A percentile compares a stretch with the other conserved stretches of the same genome.
phyloP scores from a whole-genome alignment of 2,329 filamentous ascomycete genomes.

The Diaporthe sp. region DNA sequence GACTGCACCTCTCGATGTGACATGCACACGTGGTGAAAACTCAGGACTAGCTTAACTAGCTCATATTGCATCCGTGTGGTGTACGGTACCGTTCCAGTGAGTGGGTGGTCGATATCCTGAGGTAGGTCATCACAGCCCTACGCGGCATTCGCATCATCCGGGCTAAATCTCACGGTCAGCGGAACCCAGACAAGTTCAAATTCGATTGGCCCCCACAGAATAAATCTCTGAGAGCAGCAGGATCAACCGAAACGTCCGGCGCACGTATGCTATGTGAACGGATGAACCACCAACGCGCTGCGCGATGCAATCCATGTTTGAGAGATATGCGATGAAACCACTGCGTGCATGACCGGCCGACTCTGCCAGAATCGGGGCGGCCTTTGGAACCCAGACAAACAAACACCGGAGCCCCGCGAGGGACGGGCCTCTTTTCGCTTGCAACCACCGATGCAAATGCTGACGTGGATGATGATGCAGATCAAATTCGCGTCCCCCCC shows the following conservation, averaged over 20 bases:
- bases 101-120: not conserved
- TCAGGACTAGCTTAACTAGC: not conserved
- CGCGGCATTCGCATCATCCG: not conserved
- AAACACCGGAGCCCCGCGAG: not conserved
- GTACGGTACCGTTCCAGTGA: not conserved
- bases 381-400: not conserved
- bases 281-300: conserved; percentile 22
- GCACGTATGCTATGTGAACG: conserved; percentile 9
- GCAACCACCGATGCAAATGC: not conserved
- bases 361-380: not conserved
- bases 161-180: not conserved
- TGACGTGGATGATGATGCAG: not conserved
- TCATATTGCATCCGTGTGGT: not conserved
- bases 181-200: not conserved
- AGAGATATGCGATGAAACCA: conserved; percentile 27
- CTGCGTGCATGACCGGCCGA: not conserved
- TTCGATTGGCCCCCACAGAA: not conserved
- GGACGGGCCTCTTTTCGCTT: not conserved
- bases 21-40: not conserved
- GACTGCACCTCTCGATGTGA: not conserved
- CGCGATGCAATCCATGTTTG: conserved; percentile 20
- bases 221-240: not conserved
- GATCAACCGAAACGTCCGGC: not conserved
- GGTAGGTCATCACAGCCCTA: not conserved
- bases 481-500: not conserved